Evolutionary conservation across 1,139 yeast species (phyloP).

Genomic region (Wickerhamomyces sp.): DNA sequence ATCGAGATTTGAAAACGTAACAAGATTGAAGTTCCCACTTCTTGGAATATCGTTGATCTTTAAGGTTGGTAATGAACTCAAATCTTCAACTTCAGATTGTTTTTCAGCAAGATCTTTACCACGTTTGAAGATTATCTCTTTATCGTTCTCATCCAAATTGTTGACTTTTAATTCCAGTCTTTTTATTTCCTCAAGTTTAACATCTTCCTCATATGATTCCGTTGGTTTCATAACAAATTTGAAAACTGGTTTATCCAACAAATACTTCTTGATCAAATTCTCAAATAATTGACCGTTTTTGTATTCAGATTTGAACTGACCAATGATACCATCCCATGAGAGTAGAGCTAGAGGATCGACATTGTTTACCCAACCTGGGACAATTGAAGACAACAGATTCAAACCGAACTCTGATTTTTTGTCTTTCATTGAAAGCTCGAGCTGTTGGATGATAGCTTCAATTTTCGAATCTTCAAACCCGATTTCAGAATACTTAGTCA

Average conservation of each 20-base stretch:
- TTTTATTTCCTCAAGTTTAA: slow-evolving; percentile 49
- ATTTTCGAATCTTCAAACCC: slow-evolving; percentile 60
- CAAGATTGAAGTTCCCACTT: slow-evolving; percentile 39
- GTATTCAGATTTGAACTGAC: slow-evolving; percentile 58
- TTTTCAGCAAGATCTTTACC: slow-evolving; percentile 55
- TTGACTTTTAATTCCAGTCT: slow-evolving; percentile 44
- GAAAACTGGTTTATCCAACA: slow-evolving; percentile 53
- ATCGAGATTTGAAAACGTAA: slow-evolving; percentile 27
- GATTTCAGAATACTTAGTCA: slow-evolving; percentile 39
- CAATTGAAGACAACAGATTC: slow-evolving; percentile 63
- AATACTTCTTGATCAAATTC: slow-evolving; percentile 46
- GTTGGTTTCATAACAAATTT: slow-evolving; percentile 75
- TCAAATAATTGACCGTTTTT: slow-evolving; percentile 57
- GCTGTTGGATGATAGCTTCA: slow-evolving; percentile 82
- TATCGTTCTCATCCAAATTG: slow-evolving; percentile 50
- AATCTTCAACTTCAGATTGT: slow-evolving; percentile 67
- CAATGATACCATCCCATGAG: slow-evolving; percentile 57
- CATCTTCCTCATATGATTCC: slow-evolving; percentile 41
- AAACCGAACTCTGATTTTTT: slow-evolving; percentile 91
- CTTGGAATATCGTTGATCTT: slow-evolving; percentile 66
- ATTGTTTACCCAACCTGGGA: slow-evolving; percentile 82
- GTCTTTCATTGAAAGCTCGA: slow-evolving; percentile 78
- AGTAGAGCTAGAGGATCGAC: slow-evolving; percentile 65
- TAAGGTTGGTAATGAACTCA: slow-evolving; percentile 75
- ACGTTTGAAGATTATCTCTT: slow-evolving; percentile 49